Base-by-base conservation (phyloP, 2,329 filamentous ascomycete genomes). In the Colletotrichum sp. region DNA sequence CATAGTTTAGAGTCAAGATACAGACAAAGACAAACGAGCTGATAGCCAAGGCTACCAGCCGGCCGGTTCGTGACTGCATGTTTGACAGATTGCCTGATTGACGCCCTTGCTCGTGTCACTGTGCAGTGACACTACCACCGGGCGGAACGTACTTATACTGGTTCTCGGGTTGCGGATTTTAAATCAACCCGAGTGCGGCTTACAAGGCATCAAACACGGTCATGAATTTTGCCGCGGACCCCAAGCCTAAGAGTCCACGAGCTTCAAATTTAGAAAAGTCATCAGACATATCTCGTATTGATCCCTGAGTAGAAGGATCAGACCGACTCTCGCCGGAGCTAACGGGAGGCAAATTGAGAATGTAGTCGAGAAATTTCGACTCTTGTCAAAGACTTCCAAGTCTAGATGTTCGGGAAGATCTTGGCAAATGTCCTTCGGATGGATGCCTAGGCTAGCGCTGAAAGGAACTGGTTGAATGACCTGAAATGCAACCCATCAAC, bases 111-210 rank as follows among this genome's bases (percentile, higher is more conserved):
- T 44, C 39, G 8, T 3, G 2, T 44, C 39, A 44, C 39, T 44
- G 8, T 5, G 7, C 8, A 44, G 39, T 44, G 39, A 44, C 39
- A 44, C 18, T 44, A 10, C 16, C 39, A n/a, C 7, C 5, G 18
- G 39, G 18, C 9, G 18, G 18, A 10, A 10, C 39, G 16, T 44
- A 44, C 39, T 44, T 44, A 44, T 44, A 44, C 39, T 44, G 18
- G 18, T 44, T 44, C 18, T 44, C 8, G 39, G 39, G 1, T 44
- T 18, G 16, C 39, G 39, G 18, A 3, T n/a, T n/a, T 44, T n/a
- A 2, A n/a, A 6, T n/a, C 39, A n/a, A 44, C 0, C 39, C 39
- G 18, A 44, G 39, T 1, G 8, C 18, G 3, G 7, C 5, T n/a
- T n/a, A 44, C 39, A n/a, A 44, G 8, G 39, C 8, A 44, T 44